Evolutionary conservation across 805 yeast species (phyloP).

Genomic region (Saccharomycopsis sp.): DNA sequence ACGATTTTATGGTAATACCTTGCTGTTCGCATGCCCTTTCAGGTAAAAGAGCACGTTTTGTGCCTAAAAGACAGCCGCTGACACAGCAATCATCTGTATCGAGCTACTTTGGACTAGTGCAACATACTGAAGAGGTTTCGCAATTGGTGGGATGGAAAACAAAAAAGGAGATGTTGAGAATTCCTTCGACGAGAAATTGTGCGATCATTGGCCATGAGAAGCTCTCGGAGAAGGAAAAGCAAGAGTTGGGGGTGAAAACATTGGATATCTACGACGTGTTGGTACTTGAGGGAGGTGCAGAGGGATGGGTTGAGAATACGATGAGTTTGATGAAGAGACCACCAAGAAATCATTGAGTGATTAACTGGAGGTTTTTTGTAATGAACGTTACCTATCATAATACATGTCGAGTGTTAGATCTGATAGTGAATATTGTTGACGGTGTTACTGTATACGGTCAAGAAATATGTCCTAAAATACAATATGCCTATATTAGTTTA

Average conservation of each 20-base stretch:
- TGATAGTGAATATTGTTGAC: no score
- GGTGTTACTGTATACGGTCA: no score
- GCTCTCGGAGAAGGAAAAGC: constrained; percentile 21
- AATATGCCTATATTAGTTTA: no score
- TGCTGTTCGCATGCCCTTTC: constrained; percentile 87
- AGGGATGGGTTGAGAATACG: constrained; percentile 81
- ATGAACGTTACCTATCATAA: no score
- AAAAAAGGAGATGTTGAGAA: constrained; percentile 79
- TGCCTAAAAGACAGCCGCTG: constrained; percentile 18
- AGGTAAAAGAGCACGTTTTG: constrained; percentile 66
- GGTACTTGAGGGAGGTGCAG: constrained; percentile 79
- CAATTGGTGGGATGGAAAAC: constrained; percentile 72
- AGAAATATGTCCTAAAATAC: no score
- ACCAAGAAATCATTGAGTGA: constrained; percentile 62
- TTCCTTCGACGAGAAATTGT: constrained; percentile 91
- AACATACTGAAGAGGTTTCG: constrained; percentile 71
- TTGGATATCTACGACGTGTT: constrained; percentile 50
- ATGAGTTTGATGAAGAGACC: constrained; percentile 61
- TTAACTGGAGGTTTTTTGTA: background rate
- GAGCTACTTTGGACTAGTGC: constrained; percentile 79
- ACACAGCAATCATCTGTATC: constrained; percentile 37
- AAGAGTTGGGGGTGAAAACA: constrained; percentile 28
- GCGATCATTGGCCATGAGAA: constrained; percentile 68
- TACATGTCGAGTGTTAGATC: background rate
- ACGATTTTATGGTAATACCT: constrained; percentile 87